Evolutionary conservation across 352 stramenopile genomes (phyloP).

Genomic region (Phytophthora uliginosa): DNA sequence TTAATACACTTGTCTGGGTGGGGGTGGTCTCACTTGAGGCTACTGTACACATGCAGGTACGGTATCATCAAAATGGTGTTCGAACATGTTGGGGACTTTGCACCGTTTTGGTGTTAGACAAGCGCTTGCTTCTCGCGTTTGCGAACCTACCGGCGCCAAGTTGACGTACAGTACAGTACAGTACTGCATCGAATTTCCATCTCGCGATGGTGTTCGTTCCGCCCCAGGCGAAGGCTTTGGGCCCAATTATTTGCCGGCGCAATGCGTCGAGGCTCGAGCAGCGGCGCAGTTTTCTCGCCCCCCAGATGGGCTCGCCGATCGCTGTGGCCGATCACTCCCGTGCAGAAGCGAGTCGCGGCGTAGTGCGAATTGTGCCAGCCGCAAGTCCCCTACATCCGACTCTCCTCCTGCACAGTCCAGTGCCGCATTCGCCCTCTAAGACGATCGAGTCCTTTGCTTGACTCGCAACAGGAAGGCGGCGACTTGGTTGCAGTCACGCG

Average conservation of each 20-base stretch:
- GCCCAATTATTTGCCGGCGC: constrained; percentile 2
- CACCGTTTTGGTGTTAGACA: constrained; percentile 13
- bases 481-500: too few species aligned
- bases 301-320: constrained; percentile 38
- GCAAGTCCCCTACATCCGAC: constrained; percentile 40
- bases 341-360: constrained; percentile 40
- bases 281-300: constrained; percentile 20
- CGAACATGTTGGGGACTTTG: constrained; percentile 2
- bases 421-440: constrained; percentile 4
- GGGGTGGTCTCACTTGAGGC: constrained; percentile 24
- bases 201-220: constrained; percentile 15
- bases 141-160: constrained; percentile 15
- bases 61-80: constrained; percentile 2
- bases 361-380: constrained; percentile 28
- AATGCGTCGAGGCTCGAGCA: constrained; percentile 11
- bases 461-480: background rate
- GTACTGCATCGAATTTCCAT: constrained; percentile 14
- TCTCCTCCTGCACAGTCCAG: constrained; percentile 25
- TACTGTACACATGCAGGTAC: background rate
- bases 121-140: constrained; percentile 16
- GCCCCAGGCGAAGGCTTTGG: constrained; percentile 3
- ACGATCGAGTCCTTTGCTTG: constrained; percentile 4
- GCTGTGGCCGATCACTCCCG: constrained; percentile 29
- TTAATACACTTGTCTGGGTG: constrained; percentile 4
- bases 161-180: constrained; percentile 13